Evolutionary conservation across 306 rosid genomes (phyloP).

Genomic region (Corylus avellana): DNA sequence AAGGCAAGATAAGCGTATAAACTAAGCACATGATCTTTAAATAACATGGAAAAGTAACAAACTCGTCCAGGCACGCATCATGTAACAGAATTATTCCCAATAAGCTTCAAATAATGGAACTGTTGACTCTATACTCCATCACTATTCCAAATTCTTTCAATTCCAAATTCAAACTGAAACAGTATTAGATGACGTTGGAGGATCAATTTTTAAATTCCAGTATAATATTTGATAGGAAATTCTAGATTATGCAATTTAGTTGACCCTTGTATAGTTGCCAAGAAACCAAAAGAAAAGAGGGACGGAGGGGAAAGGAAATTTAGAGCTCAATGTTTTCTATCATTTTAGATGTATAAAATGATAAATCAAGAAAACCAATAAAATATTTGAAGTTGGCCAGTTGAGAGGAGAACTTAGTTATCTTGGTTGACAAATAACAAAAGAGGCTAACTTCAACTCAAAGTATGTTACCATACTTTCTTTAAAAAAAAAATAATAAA

Average conservation of each 20-base stretch:
- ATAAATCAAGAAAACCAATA: neutral
- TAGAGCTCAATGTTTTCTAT: neutral
- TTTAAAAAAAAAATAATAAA: neutral
- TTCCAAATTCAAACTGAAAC: neutral
- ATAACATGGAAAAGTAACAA: no score
- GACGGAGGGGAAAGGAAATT: neutral
- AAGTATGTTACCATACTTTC: neutral
- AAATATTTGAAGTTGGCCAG: neutral
- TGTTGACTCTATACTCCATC: neutral
- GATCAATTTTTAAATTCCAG: neutral
- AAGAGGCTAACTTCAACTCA: no score
- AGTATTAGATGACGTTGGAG: neutral
- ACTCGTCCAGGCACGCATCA: neutral
- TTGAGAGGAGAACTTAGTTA: no score
- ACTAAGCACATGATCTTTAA: neutral
- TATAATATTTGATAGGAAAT: neutral
- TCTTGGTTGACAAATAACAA: no score
- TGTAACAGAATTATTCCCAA: neutral
- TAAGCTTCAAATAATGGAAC: neutral
- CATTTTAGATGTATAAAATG: neutral
- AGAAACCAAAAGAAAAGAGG: neutral
- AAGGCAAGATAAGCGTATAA: no score
- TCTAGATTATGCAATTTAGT: no score
- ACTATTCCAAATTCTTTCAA: neutral
- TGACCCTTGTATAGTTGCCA: neutral